Conservation (phyloP, 352 stramenopile genomes). For the Globisporangium solare region DNA sequence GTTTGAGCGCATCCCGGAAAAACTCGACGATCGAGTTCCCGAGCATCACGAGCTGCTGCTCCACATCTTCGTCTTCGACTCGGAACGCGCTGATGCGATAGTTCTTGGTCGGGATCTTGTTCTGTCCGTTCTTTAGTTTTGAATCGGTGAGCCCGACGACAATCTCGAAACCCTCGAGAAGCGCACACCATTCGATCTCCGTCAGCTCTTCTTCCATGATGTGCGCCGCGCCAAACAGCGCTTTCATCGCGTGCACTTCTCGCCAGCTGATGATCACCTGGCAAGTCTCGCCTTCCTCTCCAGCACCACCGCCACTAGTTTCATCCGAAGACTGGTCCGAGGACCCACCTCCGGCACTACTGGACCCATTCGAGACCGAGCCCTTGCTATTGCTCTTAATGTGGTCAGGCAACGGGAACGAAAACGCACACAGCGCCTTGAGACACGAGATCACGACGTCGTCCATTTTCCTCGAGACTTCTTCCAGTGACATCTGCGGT, state of each 20-base stretch:
- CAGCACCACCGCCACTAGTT: slow-evolving; percentile 24
- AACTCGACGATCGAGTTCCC: slow-evolving; percentile 84
- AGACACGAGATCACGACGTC: slow-evolving; percentile 73
- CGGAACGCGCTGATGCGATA: slow-evolving; percentile 71
- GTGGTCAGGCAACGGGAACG: slow-evolving; percentile 65
- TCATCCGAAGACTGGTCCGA: slow-evolving; percentile 15
- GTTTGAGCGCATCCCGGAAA: slow-evolving; percentile 64
- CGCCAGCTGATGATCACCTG: slow-evolving; percentile 70
- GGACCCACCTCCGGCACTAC: slow-evolving; percentile 14
- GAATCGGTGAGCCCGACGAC: slow-evolving; percentile 66
- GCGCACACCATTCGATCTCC: slow-evolving; percentile 64
- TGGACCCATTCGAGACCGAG: slow-evolving; percentile 13
- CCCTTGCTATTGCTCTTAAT: slow-evolving; percentile 47
- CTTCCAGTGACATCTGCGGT: slow-evolving; percentile 24
- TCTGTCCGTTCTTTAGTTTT: slow-evolving; percentile 69
- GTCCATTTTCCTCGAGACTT: slow-evolving; percentile 56
- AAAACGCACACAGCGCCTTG: slow-evolving; percentile 70
- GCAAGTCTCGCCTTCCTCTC: slow-evolving; percentile 62
- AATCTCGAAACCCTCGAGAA: slow-evolving; percentile 81
- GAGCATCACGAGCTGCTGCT: slow-evolving; percentile 84
- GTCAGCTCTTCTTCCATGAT: slow-evolving; percentile 84
- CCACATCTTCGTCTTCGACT: slow-evolving; percentile 82
- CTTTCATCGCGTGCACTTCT: slow-evolving; percentile 87
- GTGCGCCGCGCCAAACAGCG: slow-evolving; percentile 74
- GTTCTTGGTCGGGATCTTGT: slow-evolving; percentile 68